Conservation (phyloP, 495 filamentous ascomycete species). For the Penicillium simplicissimum region DNA sequence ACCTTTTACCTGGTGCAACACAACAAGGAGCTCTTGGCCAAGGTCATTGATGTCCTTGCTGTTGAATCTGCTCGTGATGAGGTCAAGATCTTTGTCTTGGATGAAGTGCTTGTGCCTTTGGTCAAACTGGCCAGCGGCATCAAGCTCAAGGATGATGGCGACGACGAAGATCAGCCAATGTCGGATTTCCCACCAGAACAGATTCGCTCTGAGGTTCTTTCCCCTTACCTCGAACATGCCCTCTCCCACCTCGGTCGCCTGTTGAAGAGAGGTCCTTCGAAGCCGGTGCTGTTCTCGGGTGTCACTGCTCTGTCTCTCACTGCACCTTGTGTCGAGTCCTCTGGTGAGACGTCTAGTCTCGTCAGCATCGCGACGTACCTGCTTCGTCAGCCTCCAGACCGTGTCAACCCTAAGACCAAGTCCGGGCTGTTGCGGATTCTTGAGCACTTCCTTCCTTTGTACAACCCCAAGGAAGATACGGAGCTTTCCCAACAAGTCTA, state of each 20-base stretch:
- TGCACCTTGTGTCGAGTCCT: slow-evolving; percentile 70
- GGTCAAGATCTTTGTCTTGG: slow-evolving; percentile 79
- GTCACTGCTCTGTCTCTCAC: slow-evolving; percentile 75
- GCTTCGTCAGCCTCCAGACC: slow-evolving; percentile 75
- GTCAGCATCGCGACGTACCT: slow-evolving; percentile 76
- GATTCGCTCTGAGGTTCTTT: slow-evolving; percentile 63
- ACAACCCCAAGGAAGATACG: slow-evolving; percentile 50
- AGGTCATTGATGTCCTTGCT: slow-evolving; percentile 69
- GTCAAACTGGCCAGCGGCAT: slow-evolving; percentile 54
- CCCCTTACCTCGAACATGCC: slow-evolving; percentile 67
- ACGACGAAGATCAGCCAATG: slow-evolving; percentile 49
- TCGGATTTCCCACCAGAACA: slow-evolving; percentile 47
- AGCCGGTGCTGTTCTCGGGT: slow-evolving; percentile 72
- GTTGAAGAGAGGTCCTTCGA: slow-evolving; percentile 67
- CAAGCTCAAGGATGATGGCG: slow-evolving; percentile 27
- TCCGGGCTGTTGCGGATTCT: slow-evolving; percentile 72
- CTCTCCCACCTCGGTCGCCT: slow-evolving; percentile 66
- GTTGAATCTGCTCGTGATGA: slow-evolving; percentile 80
- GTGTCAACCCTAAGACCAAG: slow-evolving; percentile 82
- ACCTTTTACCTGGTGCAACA: slow-evolving; percentile 66
- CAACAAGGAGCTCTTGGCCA: slow-evolving; percentile 63
- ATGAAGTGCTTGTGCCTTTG: slow-evolving; percentile 64
- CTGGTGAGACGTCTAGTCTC: slow-evolving; percentile 67
- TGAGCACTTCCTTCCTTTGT: slow-evolving; percentile 70
- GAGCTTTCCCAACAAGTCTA: slow-evolving; percentile 51